phyloP scores from a whole-genome alignment of 148 eudicot genomes.

The Cornus suecica region DNA sequence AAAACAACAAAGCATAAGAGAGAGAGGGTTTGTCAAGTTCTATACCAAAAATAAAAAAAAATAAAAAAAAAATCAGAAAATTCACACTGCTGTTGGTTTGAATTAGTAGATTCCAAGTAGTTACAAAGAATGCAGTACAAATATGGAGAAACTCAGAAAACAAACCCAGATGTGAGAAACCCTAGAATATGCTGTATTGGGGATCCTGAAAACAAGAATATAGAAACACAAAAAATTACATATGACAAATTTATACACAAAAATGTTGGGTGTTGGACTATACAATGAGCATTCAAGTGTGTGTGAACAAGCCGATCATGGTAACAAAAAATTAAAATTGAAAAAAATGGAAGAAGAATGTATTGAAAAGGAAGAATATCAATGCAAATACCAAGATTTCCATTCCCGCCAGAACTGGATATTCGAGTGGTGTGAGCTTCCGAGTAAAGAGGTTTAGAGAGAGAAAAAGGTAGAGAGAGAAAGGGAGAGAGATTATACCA shows the following conservation, averaged over 20 bases:
- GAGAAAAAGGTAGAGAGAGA: background rate
- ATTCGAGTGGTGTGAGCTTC: background rate
- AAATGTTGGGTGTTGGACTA: background rate
- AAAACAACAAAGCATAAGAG: background rate
- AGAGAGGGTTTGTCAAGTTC: background rate
- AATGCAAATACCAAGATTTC: background rate
- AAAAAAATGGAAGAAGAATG: background rate
- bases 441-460: background rate
- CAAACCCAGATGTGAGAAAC: slow-evolving; percentile 9
- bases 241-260: background rate
- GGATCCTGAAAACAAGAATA: background rate
- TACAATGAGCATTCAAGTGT: background rate
- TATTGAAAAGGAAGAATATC: background rate
- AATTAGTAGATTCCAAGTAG: slow-evolving; percentile 1
- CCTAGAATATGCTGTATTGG: slow-evolving; percentile 4
- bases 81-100: background rate
- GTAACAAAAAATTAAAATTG: background rate
- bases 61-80: background rate
- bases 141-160: background rate
- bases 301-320: background rate
- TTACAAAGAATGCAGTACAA: background rate
- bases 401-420: background rate
- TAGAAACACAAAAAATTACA: background rate
- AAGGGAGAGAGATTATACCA: background rate
- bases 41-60: no score